Conservation (phyloP, 306 rosid species). For the Crotalaria pallida region DNA sequence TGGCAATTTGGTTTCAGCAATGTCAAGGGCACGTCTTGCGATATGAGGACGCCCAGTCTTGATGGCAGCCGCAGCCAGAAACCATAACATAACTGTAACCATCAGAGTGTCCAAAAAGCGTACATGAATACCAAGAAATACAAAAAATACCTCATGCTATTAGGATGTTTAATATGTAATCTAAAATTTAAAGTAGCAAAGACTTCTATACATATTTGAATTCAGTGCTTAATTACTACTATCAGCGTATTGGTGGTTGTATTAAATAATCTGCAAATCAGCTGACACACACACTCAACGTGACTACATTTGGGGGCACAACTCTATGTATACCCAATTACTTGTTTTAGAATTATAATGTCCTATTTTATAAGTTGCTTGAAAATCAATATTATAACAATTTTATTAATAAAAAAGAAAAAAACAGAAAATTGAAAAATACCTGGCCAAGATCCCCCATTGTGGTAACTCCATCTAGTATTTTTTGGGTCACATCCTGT, state of each 20-base stretch:
- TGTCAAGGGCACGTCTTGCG: constrained; percentile 71
- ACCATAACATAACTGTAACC: constrained; percentile 67
- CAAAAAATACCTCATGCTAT: not conserved
- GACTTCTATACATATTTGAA: not conserved
- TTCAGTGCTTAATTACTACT: not conserved
- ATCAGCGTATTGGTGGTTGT: not conserved
- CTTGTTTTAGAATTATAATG: not conserved
- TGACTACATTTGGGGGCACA: too few relatives aligned
- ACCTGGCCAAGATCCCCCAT: constrained; percentile 98
- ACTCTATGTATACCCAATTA: not conserved
- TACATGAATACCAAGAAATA: too few relatives aligned
- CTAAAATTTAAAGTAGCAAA: not conserved
- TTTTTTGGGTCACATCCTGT: constrained; percentile 87
- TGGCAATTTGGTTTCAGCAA: constrained; percentile 52
- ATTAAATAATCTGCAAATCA: too few relatives aligned
- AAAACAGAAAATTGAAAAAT: not conserved
- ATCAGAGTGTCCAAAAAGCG: constrained; percentile 7
- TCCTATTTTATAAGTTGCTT: too few relatives aligned
- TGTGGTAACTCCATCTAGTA: constrained; percentile 92
- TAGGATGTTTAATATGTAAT: not conserved
- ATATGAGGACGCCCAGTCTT: constrained; percentile 75
- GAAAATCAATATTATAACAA: constrained; percentile 2
- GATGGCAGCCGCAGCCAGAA: constrained; percentile 66
- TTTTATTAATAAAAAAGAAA: not conserved
- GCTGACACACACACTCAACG: too few relatives aligned